A percentile compares a stretch with the other conserved stretches of the same genome.
Conservation (phyloP, 768 basidiomycete species). For the Leccinum aurantiacum region DNA sequence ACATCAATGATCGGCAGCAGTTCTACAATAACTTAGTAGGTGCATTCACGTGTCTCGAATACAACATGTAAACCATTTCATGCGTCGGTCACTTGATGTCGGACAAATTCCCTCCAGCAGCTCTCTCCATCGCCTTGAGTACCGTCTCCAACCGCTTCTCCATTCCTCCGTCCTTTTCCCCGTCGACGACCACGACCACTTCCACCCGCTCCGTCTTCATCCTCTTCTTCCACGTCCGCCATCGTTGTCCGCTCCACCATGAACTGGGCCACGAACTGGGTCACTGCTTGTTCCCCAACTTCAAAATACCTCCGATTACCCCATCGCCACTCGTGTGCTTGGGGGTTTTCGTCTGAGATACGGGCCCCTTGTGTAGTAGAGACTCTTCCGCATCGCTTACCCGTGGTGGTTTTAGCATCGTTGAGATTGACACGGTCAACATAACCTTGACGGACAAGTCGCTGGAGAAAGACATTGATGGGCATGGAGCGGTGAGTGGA, state of each 20-base stretch:
- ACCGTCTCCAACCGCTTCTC: slow-evolving; percentile 36
- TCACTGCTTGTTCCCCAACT: slow-evolving; percentile 76
- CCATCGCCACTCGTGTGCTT: slow-evolving; percentile 79
- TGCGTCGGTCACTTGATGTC: slow-evolving; percentile 31
- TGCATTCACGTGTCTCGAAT: too few species aligned
- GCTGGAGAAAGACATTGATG: slow-evolving; percentile 65
- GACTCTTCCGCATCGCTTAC: too few species aligned
- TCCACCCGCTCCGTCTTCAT: slow-evolving; percentile 9
- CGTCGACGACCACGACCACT: background rate
- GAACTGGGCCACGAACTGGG: slow-evolving; percentile 76
- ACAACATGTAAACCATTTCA: background rate
- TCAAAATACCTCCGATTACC: slow-evolving; percentile 78
- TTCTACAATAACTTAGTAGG: too few species aligned
- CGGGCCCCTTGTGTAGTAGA: too few species aligned
- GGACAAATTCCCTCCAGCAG: slow-evolving; percentile 57
- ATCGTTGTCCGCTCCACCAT: slow-evolving; percentile 38
- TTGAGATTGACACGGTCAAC: too few species aligned
- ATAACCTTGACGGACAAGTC: slow-evolving; percentile 55
- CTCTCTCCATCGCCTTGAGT: slow-evolving; percentile 58
- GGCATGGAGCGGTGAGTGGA: slow-evolving; percentile 51
- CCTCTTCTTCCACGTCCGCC: slow-evolving; percentile 20
- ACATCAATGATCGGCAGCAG: too few species aligned
- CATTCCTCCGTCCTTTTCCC: slow-evolving; percentile 9
- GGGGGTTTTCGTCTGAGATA: slow-evolving; percentile 11
- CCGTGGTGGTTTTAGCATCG: too few species aligned